These are phyloP conservation scores for Aristolochia fimbriata DNA, from an alignment of 164 flowering plant species.

Conservation along the genomic window DNA sequence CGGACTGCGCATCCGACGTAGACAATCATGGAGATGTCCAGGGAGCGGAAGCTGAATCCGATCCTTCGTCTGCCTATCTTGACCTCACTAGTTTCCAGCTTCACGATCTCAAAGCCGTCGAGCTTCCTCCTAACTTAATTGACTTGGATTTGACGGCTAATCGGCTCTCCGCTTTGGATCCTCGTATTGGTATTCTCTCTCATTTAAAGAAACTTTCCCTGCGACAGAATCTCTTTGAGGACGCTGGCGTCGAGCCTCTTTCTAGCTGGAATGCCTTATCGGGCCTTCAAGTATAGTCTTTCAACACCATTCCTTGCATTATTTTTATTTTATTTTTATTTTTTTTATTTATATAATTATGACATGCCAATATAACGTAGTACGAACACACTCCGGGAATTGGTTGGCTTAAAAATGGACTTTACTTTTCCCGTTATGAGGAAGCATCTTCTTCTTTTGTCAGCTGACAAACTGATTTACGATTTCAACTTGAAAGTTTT, in stretches of 20 bases:
- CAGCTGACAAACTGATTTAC: no score
- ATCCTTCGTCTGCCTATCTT: conserved; percentile 28
- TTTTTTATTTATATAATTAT: no score
- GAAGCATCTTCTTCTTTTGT: no score
- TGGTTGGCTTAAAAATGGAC: no score
- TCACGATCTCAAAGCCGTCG: conserved; percentile 66
- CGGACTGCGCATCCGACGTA: background rate
- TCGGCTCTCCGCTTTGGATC: conserved; percentile 57
- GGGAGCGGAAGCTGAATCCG: conserved; percentile 17
- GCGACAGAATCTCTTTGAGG: conserved; percentile 77
- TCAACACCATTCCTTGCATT: background rate
- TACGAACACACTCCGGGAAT: no score
- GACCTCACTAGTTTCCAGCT: conserved; percentile 90
- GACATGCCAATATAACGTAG: no score
- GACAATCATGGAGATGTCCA: conserved; percentile 2
- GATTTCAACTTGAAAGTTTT: no score
- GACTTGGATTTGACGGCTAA: conserved; percentile 87
- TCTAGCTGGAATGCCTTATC: conserved; percentile 55
- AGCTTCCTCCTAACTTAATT: conserved; percentile 48
- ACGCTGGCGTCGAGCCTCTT: conserved; percentile 51
- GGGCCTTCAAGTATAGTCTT: conserved; percentile 47
- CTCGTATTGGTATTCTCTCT: conserved; percentile 62
- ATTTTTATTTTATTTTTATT: no score
- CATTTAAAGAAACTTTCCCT: conserved; percentile 74
- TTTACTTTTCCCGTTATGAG: no score